Percentiles rank a stretch among this genome's conserved stretches.
Evolutionary conservation across 2,329 filamentous ascomycete species (phyloP).

Genomic region (Fusarium heterosporum): DNA sequence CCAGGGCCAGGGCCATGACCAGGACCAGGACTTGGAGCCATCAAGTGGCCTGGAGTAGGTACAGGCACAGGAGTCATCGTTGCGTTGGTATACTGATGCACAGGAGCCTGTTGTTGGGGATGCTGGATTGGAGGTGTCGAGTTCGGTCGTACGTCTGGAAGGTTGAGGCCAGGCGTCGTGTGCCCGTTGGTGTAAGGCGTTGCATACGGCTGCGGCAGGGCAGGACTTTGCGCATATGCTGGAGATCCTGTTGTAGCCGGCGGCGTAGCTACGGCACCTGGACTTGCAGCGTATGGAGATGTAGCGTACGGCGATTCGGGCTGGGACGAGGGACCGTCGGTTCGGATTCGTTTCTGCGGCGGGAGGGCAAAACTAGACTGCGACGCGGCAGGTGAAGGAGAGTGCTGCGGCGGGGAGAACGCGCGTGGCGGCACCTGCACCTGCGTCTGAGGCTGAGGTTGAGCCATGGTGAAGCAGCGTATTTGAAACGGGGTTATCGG

Average conservation of each 20-base stretch:
- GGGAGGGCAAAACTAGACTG: constrained; percentile 69
- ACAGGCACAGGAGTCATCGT: constrained; percentile 46
- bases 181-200: constrained; percentile 56
- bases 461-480: constrained; percentile 61
- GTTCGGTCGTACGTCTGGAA: constrained; percentile 52
- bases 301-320: constrained; percentile 71
- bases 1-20: constrained; percentile 41
- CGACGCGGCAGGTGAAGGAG: constrained; percentile 69
- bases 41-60: constrained; percentile 35
- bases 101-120: constrained; percentile 45
- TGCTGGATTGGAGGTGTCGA: constrained; percentile 50
- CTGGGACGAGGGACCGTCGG: constrained; percentile 75
- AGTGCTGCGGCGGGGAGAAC: constrained; percentile 72
- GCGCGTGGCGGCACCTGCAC: constrained; percentile 61
- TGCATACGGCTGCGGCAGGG: constrained; percentile 49
- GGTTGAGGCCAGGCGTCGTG: constrained; percentile 51
- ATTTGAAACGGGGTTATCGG: constrained; percentile 12
- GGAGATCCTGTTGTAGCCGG: constrained; percentile 54
- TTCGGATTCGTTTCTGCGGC: constrained; percentile 72
- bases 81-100: constrained; percentile 45
- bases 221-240: constrained; percentile 51
- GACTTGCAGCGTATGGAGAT: constrained; percentile 63
- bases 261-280: constrained; percentile 57
- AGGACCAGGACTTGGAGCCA: constrained; percentile 45
- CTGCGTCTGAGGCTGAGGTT: constrained; percentile 63